Evolutionary conservation across 1,284 basidiomycete genomes (phyloP), one percentile per base, ranked within the genome.

Genomic region (Phellinidium pouzarii): DNA sequence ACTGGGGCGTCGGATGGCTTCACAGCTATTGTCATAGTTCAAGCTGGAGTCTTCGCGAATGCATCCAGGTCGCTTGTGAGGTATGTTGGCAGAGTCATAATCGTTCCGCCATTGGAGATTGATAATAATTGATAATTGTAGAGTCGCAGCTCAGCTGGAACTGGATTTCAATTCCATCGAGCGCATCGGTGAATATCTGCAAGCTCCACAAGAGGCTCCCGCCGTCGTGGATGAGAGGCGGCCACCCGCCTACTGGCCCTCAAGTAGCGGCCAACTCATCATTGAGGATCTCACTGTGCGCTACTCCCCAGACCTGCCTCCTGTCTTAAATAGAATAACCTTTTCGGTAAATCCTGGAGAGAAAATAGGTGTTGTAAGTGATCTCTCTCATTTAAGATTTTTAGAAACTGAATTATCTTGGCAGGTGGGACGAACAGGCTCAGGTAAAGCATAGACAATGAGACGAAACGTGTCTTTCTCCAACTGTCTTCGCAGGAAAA

Each of bases 101-200:
- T 14, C 20, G 22, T 17, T 41, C 7, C 3, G 31, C 20, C 25
- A 42, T 11, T 20, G 50, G 8, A 17, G 37, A 17, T 40, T 45
- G 25, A 4, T 43, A 38, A 34, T 52, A 36, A 54, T 26, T n/a
- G n/a, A n/a, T n/a, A n/a, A 51, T 40, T 17, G 11, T 58, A 80
- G 78, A 58, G 80, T 84, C 7, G 73, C 77, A 22, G 81, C 82
- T 1, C 83, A 85, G 61, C 65, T 86, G 0, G 84, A 86, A 62
- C 72, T 86, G 12, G 82, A 87, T 66, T 87, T 90, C 68, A 84
- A 82, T 66, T 82, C 84, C 20, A 82, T 94, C 4, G 91, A 94
- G 65, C 80, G 91, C 54, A 82, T 93, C 9, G 77, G 84, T 14
- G 90, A 93, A 65, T 94, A 92, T 62, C 74, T 92, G 8, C 74